Conservation (phyloP, 129 eudicot genomes). For the Heracleum sosnowskyi region DNA sequence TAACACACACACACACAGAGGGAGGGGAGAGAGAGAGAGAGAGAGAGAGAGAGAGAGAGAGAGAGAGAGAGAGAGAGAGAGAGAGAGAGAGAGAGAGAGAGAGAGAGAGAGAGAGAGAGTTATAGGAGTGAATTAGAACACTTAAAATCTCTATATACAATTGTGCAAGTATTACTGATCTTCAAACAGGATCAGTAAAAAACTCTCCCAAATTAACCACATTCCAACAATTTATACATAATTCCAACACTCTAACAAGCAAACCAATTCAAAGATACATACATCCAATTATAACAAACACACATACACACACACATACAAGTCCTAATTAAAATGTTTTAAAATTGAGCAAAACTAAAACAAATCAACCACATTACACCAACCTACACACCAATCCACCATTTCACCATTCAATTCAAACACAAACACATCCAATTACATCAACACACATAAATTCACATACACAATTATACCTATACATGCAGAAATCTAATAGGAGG, state of each 20-base stretch:
- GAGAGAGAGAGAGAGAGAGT: too few relatives aligned
- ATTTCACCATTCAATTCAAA: neutral
- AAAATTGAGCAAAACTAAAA: neutral
- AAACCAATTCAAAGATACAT: constrained; percentile 17
- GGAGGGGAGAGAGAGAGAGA: too few relatives aligned
- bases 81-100: too few relatives aligned
- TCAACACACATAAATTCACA: neutral
- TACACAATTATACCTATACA: neutral
- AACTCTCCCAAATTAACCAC: neutral
- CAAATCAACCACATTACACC: neutral
- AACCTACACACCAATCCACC: neutral
- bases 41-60: too few relatives aligned
- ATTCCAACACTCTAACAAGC: neutral
- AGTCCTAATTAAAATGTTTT: neutral
- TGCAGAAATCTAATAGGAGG: neutral
- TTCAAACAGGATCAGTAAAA: neutral
- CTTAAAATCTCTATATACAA: neutral
- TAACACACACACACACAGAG: neutral
- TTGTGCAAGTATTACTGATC: neutral
- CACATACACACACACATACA: neutral
- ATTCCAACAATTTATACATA: constrained; percentile 19
- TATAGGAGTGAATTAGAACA: too few relatives aligned
- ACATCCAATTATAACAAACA: neutral
- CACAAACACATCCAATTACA: neutral
- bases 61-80: too few relatives aligned